Evolutionary conservation across 352 stramenopile species (phyloP).

Genomic region (Phytophthora quininea): DNA sequence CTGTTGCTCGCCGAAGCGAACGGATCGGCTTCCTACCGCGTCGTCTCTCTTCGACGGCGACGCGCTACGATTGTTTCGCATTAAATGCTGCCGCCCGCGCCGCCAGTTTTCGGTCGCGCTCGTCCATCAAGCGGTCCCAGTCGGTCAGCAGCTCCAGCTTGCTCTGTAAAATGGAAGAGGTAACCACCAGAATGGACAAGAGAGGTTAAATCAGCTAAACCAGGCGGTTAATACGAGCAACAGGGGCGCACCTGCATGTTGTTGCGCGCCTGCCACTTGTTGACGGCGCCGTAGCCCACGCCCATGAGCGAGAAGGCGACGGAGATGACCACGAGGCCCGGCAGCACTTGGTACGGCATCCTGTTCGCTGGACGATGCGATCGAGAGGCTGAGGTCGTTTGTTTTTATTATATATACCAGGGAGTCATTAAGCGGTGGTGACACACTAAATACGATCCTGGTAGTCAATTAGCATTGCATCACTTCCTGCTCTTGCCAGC

Average conservation of each 20-base stretch:
- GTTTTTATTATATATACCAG: too few relatives aligned
- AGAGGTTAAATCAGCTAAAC: conserved; percentile 16
- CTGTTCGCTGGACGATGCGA: conserved; percentile 4
- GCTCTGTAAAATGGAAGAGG: conserved; percentile 39
- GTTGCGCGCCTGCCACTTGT: conserved; percentile 73
- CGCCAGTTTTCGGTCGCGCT: conserved; percentile 72
- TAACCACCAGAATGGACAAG: neutral
- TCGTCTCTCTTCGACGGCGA: conserved; percentile 3
- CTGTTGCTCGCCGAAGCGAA: neutral
- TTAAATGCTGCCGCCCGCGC: conserved; percentile 42
- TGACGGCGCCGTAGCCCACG: conserved; percentile 69
- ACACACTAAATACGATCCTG: too few relatives aligned
- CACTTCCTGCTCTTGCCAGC: conserved; percentile 32
- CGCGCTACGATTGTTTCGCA: conserved; percentile 36
- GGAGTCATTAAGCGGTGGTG: too few relatives aligned
- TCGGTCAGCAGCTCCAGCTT: conserved; percentile 81
- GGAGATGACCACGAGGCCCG: conserved; percentile 78
- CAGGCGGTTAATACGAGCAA: neutral
- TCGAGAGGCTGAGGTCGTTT: too few relatives aligned
- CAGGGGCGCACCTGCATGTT: conserved; percentile 65
- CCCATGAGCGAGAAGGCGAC: conserved; percentile 83
- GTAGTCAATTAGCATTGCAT: neutral
- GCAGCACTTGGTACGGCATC: conserved; percentile 89
- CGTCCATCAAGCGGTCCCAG: conserved; percentile 86
- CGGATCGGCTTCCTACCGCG: neutral